These are phyloP conservation scores for Cladosporium phlei DNA, from an alignment of 2,329 filamentous ascomycete genomes.

Conservation along the genomic window DNA sequence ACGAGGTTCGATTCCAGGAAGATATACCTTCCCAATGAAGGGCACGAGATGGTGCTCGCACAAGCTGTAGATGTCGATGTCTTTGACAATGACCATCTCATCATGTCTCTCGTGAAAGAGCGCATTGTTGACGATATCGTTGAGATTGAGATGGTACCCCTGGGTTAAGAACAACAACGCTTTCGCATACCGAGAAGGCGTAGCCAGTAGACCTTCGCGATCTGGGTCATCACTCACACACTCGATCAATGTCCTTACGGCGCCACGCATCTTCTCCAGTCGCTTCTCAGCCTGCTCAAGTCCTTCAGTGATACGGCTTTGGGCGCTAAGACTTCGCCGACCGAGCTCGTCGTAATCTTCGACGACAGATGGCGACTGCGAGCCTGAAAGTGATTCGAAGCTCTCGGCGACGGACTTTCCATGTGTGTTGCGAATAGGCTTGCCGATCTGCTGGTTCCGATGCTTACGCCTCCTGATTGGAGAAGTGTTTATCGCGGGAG, in stretches of 20 bases:
- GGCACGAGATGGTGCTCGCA: constrained; percentile 95
- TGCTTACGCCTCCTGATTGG: too few relatives aligned
- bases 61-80: constrained; percentile 85
- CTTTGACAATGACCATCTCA: constrained; percentile 91
- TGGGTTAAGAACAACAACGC: constrained; percentile 88
- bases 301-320: constrained; percentile 2
- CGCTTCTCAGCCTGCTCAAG: constrained; percentile 37
- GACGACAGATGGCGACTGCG: neutral
- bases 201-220: constrained; percentile 53
- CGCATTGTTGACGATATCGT: constrained; percentile 80
- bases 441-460: too few relatives aligned
- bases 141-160: constrained; percentile 85
- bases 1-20: neutral
- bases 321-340: neutral
- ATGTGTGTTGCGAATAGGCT: neutral
- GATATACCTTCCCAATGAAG: constrained; percentile 78
- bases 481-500: too few relatives aligned
- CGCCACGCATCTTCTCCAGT: constrained; percentile 51
- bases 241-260: constrained; percentile 55
- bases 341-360: neutral
- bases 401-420: neutral
- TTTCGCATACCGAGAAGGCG: constrained; percentile 79
- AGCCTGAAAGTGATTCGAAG: neutral
- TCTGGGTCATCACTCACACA: constrained; percentile 58
- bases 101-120: constrained; percentile 92